Conservation (phyloP, 257 asterid species). For the Scutellaria barbata region DNA sequence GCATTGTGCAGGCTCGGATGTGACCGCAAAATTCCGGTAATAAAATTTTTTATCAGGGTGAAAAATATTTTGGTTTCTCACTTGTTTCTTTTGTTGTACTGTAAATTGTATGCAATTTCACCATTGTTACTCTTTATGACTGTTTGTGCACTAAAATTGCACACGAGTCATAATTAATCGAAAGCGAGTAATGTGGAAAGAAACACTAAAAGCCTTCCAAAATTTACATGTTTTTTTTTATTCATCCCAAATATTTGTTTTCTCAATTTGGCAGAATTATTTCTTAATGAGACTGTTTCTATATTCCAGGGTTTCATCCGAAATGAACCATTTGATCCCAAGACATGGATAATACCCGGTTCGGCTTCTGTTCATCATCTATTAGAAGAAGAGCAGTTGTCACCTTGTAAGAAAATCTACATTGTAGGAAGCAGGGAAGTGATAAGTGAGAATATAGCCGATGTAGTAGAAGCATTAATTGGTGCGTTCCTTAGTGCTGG, state of each 20-base stretch:
- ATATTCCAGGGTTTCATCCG: constrained; percentile 74
- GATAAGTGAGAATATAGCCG: constrained; percentile 66
- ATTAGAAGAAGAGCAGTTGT: constrained; percentile 43
- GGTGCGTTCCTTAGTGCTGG: constrained; percentile 76
- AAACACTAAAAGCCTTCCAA: not conserved
- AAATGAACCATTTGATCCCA: constrained; percentile 68
- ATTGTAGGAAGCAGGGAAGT: constrained; percentile 39
- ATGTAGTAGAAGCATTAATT: constrained; percentile 86
- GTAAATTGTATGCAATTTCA: not conserved
- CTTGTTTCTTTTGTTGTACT: not conserved
- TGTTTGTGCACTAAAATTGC: too few relatives aligned
- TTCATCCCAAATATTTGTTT: too few relatives aligned
- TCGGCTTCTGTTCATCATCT: constrained; percentile 35
- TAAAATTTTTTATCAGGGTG: constrained; percentile 3
- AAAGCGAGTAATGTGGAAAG: not conserved
- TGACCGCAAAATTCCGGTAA: constrained; percentile 69
- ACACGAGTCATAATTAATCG: not conserved
- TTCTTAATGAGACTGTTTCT: not conserved
- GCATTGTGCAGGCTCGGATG: constrained; percentile 78
- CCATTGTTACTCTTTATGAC: not conserved
- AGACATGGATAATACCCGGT: constrained; percentile 75
- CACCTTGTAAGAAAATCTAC: constrained; percentile 45
- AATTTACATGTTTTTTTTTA: not conserved
- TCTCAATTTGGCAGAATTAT: constrained; percentile 15
- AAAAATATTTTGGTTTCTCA: not conserved